Base-by-base conservation (phyloP, 2,329 filamentous ascomycete genomes). In the Drechmeria coniospora region DNA sequence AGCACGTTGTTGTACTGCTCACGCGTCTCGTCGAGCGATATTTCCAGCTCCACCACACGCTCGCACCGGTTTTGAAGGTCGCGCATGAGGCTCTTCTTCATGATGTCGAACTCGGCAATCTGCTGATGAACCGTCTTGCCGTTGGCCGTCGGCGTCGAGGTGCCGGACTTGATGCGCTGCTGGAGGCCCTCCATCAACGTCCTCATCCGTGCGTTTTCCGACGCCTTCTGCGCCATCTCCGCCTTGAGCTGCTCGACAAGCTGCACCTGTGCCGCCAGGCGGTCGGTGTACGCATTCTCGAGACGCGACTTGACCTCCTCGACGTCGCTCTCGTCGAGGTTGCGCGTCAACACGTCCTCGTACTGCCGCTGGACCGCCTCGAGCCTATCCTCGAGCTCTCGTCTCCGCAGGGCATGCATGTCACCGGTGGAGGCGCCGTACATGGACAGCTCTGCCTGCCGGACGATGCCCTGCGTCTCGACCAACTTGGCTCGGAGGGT, bases 81-180 rank as follows among this genome's bases (percentile, higher is more conserved):
- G 32, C 90, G 81, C 90, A 98, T 98, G 41, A 98, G 65, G 40
- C 81, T 92, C 72, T 98, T 98, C 74, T 98, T 98, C 86, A 98
- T 98, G 33, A 83, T 80, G 54, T 98, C 90, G 44, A 98, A 98
- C 51, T 98, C 90, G 32, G 87, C 82, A 54, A 98, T 92, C 59
- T 95, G 90, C 59, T 98, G 87, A 51, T 92, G 84, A 24, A 95
- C 73, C 9, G 83, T 92, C 67, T 93, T 93, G 65, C 79, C 79
- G 44, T 81, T 82, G 31, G 72, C 60, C 47, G 77, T 82, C 15
- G 75, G 66, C 16, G 63, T 57, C 8, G 56, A 48, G 12, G 51
- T 51, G 38, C 68, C 67, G 27, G 68, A 62, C 61, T 83, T 83
- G 47, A 79, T 63, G 36, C 74, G 71, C 42, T 71, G 68, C 50